Evolutionary conservation across 768 basidiomycete species (phyloP), one percentile per base, ranked within the genome.

Genomic region (Suillus spraguei): DNA sequence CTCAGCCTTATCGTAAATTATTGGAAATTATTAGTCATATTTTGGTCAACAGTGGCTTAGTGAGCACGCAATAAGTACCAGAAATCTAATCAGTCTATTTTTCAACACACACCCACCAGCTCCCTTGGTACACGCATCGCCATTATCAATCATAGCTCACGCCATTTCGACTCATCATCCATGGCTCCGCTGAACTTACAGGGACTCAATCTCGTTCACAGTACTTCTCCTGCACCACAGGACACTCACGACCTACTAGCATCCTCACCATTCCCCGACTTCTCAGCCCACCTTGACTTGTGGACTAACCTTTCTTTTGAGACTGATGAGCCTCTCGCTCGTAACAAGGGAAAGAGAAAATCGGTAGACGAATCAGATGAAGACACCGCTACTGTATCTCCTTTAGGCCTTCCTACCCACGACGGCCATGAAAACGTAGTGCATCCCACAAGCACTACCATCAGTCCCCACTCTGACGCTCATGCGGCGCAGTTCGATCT

Each of bases 251-350:
- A 91, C 64, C 80, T 91, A 32, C 83, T 92, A 64, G 77, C 85
- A 0, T 79, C 85, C 0, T 84, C 85, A 32, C 79, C 87, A 0
- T 91, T 86, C 71, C 88, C 89, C 13, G 92, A 94, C 76, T 81
- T 94, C 61, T 81, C 82, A 22, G 87, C 91, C 0, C 91, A 91
- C 72, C 87, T 92, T 60, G 88, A 90, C 73, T 80, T 95, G 60
- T 95, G 94, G 94, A 90, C 91, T 16, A 88, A 91, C 75, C 81
- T 94, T 62, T 76, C 87, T 9, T 95, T 95, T 71, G 87, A 92
- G 64, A 53, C 39, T 3, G 91, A 92, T 69, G 92, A 93, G 53
- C 81, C 83, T 22, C 77, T 86, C n/a, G 68, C 81, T 50, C 69
- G 66, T 41, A 42, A 69, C n/a, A 74, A 73, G 47, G 70, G 71